These are phyloP conservation scores for Jamesozyma jinghongensis DNA, from an alignment of 805 yeast species.

Conservation along the genomic window DNA sequence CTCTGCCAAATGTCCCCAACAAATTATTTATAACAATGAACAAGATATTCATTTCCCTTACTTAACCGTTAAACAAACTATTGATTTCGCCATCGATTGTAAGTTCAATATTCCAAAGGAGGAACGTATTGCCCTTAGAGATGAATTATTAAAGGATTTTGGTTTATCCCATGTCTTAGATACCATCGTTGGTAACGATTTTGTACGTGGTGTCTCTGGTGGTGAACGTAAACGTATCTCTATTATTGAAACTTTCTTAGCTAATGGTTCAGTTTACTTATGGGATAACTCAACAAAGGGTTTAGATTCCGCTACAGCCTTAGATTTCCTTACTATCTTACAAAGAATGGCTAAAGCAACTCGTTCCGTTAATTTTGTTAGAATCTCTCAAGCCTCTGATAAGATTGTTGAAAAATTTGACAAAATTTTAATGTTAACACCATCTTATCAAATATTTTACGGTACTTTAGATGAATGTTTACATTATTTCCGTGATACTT, in stretches of 20 bases:
- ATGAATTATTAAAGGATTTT: conserved; percentile 25
- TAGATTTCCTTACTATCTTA: conserved; percentile 38
- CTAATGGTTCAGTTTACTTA: conserved; percentile 39
- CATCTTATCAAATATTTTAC: conserved; percentile 40
- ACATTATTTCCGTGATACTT: conserved; percentile 36
- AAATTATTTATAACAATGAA: conserved; percentile 38
- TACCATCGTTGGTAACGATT: conserved; percentile 57
- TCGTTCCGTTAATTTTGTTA: conserved; percentile 37
- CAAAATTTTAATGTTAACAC: conserved; percentile 39
- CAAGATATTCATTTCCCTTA: conserved; percentile 50
- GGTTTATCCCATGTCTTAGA: conserved; percentile 46
- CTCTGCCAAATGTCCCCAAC: conserved; percentile 19
- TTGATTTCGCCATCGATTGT: conserved; percentile 46
- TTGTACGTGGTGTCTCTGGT: conserved; percentile 56
- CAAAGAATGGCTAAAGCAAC: conserved; percentile 35
- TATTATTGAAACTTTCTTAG: conserved; percentile 47
- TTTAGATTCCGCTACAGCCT: conserved; percentile 42
- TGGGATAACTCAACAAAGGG: conserved; percentile 50
- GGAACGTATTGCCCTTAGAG: conserved; percentile 22
- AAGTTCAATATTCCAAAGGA: conserved; percentile 24
- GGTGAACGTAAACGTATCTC: conserved; percentile 62
- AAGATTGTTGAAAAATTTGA: conserved; percentile 41
- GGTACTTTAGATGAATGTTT: conserved; percentile 37
- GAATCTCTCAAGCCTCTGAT: conserved; percentile 43
- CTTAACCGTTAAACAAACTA: conserved; percentile 46